These are phyloP conservation scores for Pythium brachiatum DNA, from an alignment of 352 stramenopile genomes.

Conservation along the genomic window DNA sequence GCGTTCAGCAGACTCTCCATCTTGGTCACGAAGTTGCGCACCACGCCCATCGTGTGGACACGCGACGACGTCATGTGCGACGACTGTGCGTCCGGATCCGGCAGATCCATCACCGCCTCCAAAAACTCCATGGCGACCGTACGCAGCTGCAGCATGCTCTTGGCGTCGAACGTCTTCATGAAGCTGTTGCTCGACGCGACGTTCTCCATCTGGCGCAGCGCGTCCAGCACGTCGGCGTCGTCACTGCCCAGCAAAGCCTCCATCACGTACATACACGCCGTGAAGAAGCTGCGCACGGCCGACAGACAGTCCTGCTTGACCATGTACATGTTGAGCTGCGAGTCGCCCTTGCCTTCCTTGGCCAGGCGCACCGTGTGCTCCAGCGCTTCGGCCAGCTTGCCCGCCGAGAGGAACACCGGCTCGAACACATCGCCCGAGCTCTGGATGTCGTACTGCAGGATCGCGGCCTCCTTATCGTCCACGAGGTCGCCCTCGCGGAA, in stretches of 20 bases:
- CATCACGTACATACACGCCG: conserved; percentile 74
- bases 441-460: conserved; percentile 59
- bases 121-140: conserved; percentile 65
- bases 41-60: conserved; percentile 78
- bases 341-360: conserved; percentile 80
- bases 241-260: conserved; percentile 69
- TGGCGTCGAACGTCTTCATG: conserved; percentile 73
- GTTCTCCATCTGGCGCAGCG: conserved; percentile 75
- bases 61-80: conserved; percentile 59
- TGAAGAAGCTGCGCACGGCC: conserved; percentile 81
- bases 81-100: conserved; percentile 67
- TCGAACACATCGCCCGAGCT: conserved; percentile 85
- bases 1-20: conserved; percentile 76
- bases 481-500: conserved; percentile 44
- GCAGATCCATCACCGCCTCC: conserved; percentile 77
- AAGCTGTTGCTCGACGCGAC: conserved; percentile 58
- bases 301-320: conserved; percentile 81
- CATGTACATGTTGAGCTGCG: conserved; percentile 65
- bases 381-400: conserved; percentile 77
- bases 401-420: conserved; percentile 84
- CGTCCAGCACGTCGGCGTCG: conserved; percentile 75
- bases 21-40: conserved; percentile 87
- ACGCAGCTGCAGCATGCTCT: conserved; percentile 55
- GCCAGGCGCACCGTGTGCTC: conserved; percentile 55
- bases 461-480: conserved; percentile 48